These are phyloP conservation scores for Exophiala dermatitidis DNA, from an alignment of 2,329 filamentous ascomycete genomes.

Conservation along the genomic window DNA sequence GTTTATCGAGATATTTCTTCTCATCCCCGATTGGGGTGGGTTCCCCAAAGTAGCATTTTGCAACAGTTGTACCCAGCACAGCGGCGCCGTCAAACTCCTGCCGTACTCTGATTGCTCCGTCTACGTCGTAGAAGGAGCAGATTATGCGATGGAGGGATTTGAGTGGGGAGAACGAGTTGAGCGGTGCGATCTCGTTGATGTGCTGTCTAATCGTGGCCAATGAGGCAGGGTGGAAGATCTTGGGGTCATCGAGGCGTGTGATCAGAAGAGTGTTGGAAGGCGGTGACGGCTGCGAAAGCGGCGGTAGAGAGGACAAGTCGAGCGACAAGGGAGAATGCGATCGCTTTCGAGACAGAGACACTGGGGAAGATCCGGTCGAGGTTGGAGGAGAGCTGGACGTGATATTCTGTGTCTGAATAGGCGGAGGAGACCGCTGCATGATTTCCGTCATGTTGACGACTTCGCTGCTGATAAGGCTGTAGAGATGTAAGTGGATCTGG, in stretches of 20 bases:
- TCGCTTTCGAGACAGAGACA: slow-evolving; percentile 23
- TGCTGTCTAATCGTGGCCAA: slow-evolving; percentile 39
- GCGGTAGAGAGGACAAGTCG: slow-evolving; percentile 41
- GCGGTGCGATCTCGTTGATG: slow-evolving; percentile 36
- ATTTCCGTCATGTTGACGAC: slow-evolving; percentile 11
- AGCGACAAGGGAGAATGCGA: slow-evolving; percentile 36
- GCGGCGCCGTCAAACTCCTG: slow-evolving; percentile 37
- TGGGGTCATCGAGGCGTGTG: slow-evolving; percentile 41
- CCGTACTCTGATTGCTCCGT: slow-evolving; percentile 39
- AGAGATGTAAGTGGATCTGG: background rate
- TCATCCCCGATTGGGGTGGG: slow-evolving; percentile 40
- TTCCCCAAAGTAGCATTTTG: slow-evolving; percentile 48
- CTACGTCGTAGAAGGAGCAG: slow-evolving; percentile 41
- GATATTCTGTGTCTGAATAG: slow-evolving; percentile 14
- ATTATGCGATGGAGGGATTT: slow-evolving; percentile 46
- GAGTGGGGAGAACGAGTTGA: slow-evolving; percentile 47
- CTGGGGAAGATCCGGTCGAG: slow-evolving; percentile 30
- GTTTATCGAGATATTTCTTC: slow-evolving; percentile 47
- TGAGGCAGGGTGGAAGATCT: slow-evolving; percentile 41
- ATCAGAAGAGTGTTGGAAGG: slow-evolving; percentile 47
- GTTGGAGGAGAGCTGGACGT: slow-evolving; percentile 24
- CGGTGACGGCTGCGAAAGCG: slow-evolving; percentile 40
- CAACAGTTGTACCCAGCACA: slow-evolving; percentile 32
- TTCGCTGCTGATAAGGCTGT: background rate
- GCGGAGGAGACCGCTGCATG: slow-evolving; percentile 8